phyloP scores from a whole-genome alignment of 129 eudicot species.

The Flaveria robusta region DNA sequence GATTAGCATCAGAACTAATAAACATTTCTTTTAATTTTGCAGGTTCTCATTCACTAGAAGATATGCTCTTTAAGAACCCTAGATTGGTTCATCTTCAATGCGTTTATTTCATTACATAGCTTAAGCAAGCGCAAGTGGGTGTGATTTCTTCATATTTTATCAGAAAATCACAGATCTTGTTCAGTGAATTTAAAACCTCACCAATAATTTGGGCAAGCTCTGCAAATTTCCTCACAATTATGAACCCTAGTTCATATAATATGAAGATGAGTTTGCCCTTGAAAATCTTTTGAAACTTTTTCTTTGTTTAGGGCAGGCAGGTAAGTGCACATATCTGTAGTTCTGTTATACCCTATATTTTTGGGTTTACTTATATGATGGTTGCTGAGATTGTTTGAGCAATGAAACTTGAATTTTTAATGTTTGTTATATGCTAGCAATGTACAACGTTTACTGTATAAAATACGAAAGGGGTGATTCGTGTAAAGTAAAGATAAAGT shows the following conservation, averaged over 20 bases:
- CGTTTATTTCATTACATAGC: slow-evolving; percentile 40
- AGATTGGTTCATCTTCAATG: slow-evolving; percentile 11
- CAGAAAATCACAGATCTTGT: slow-evolving; percentile 48
- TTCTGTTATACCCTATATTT: slow-evolving; percentile 29
- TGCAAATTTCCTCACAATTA: slow-evolving; percentile 27
- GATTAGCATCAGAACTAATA: slow-evolving; percentile 1
- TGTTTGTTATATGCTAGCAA: slow-evolving; percentile 2
- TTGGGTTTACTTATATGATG: slow-evolving; percentile 40
- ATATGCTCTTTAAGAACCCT: slow-evolving; percentile 21
- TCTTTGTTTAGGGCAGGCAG: slow-evolving; percentile 34
- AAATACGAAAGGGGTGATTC: background rate
- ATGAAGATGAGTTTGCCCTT: slow-evolving; percentile 30
- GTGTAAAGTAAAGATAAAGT: background rate
- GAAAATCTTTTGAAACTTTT: background rate
- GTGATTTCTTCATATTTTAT: slow-evolving; percentile 51
- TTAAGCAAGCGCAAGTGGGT: slow-evolving; percentile 30
- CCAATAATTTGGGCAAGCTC: slow-evolving; percentile 29
- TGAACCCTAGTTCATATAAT: slow-evolving; percentile 21
- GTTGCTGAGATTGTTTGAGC: slow-evolving; percentile 32
- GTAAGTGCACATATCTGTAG: slow-evolving; percentile 43
- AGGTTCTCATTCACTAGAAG: slow-evolving; percentile 36
- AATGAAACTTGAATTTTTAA: slow-evolving; percentile 27
- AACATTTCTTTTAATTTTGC: slow-evolving; percentile 27
- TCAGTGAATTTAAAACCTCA: slow-evolving; percentile 29
- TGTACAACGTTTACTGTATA: background rate